phyloP scores from a whole-genome alignment of 1,284 basidiomycete species.

The Ceratobasidium papillatum region DNA sequence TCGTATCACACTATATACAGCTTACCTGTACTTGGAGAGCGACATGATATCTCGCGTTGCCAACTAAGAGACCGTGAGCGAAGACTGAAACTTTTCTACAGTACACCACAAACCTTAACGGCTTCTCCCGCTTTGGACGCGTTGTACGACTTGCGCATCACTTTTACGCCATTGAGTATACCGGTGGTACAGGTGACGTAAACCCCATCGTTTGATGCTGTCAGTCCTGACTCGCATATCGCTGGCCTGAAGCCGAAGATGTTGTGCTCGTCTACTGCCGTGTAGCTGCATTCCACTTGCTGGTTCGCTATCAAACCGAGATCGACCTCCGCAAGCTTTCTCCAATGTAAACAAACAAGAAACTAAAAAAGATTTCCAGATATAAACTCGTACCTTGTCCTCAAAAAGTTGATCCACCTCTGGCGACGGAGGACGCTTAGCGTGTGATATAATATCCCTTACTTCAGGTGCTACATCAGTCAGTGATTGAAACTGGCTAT shows the following conservation, averaged over 20 bases:
- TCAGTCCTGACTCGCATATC: no score
- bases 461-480: no score
- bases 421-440: no score
- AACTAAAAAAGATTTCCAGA: background rate
- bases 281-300: background rate
- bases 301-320: background rate
- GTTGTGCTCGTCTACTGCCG: background rate
- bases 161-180: background rate
- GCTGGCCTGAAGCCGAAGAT: background rate
- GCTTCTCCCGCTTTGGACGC: background rate
- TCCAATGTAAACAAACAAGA: background rate
- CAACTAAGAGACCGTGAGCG: background rate
- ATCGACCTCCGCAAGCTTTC: background rate
- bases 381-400: background rate
- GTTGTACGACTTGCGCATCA: conserved; percentile 15
- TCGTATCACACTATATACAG: background rate
- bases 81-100: background rate
- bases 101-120: background rate
- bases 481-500: no score
- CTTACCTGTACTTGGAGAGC: background rate
- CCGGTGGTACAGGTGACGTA: background rate
- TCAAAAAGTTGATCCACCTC: background rate
- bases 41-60: background rate
- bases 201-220: background rate
- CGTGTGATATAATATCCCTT: no score